Percentiles rank a stretch among this genome's conserved stretches.
Evolutionary conservation across 768 basidiomycete species (phyloP).

Genomic region (Cystobasidiopsis lactophilus): DNA sequence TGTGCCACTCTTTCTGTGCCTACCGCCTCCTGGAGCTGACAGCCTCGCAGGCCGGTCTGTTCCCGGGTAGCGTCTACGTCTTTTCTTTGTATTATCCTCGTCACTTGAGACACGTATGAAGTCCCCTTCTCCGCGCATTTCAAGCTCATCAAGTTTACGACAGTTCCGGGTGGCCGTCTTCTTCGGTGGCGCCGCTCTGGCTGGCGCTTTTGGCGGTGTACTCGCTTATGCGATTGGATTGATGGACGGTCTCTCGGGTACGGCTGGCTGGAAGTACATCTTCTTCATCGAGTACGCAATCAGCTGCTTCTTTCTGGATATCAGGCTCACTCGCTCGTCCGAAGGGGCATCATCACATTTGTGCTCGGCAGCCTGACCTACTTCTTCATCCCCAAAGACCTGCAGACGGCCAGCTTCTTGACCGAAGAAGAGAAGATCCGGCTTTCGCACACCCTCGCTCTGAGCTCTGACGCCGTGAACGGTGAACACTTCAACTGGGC

Average conservation of each 20-base stretch:
- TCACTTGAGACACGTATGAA: slow-evolving; percentile 15
- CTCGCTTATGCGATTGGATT: slow-evolving; percentile 36
- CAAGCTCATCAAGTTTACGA: not conserved
- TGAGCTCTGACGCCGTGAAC: slow-evolving; percentile 36
- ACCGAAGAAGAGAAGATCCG: slow-evolving; percentile 20
- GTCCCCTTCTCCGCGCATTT: not conserved
- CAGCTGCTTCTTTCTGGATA: not conserved
- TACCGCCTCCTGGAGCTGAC: not conserved
- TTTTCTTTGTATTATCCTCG: slow-evolving; percentile 41
- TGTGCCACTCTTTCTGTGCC: not conserved
- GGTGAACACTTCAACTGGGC: slow-evolving; percentile 40
- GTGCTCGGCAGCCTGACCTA: slow-evolving; percentile 24
- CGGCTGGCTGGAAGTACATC: slow-evolving; percentile 38
- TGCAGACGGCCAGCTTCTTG: slow-evolving; percentile 37
- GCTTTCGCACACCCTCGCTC: slow-evolving; percentile 31
- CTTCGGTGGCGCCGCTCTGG: slow-evolving; percentile 41
- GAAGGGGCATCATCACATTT: slow-evolving; percentile 30
- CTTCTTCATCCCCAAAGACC: slow-evolving; percentile 41
- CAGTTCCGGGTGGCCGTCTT: slow-evolving; percentile 37
- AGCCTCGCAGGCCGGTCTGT: not conserved
- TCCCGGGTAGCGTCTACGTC: slow-evolving; percentile 26
- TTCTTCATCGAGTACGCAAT: slow-evolving; percentile 22
- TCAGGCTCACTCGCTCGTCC: not conserved
- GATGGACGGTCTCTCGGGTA: slow-evolving; percentile 41
- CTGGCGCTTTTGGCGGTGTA: slow-evolving; percentile 41